phyloP scores from a whole-genome alignment of 225 moss, liverwort and hornwort genomes.

The Lunularia cruciata region DNA sequence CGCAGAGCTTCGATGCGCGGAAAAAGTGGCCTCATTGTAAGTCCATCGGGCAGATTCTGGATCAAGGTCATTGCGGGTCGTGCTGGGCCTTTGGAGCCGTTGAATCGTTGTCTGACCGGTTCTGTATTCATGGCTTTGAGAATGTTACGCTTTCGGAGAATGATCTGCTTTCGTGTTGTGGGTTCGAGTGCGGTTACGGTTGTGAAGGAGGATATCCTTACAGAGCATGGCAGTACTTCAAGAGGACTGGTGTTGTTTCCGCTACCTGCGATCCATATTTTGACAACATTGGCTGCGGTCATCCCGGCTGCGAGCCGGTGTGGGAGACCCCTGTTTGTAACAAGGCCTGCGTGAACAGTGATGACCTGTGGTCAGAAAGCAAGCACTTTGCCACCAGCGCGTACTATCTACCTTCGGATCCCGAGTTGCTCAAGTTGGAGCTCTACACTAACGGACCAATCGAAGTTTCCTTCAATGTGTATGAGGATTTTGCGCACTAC shows the following conservation, averaged over 20 bases:
- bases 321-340: slow-evolving; percentile 69
- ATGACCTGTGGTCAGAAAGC: slow-evolving; percentile 74
- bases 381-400: slow-evolving; percentile 83
- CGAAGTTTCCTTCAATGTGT: slow-evolving; percentile 81
- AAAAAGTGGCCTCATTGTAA: slow-evolving; percentile 66
- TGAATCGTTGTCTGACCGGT: slow-evolving; percentile 86
- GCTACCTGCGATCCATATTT: slow-evolving; percentile 86
- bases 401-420: slow-evolving; percentile 56
- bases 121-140: slow-evolving; percentile 77
- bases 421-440: slow-evolving; percentile 74
- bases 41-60: slow-evolving; percentile 75
- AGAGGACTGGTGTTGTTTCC: slow-evolving; percentile 88
- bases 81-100: slow-evolving; percentile 99
- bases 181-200: slow-evolving; percentile 91
- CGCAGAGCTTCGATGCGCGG: slow-evolving; percentile 73
- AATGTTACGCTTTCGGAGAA: slow-evolving; percentile 92
- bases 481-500: slow-evolving; percentile 91
- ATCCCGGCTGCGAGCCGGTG: slow-evolving; percentile 76
- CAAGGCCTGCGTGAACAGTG: slow-evolving; percentile 74
- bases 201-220: slow-evolving; percentile 89
- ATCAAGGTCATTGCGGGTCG: slow-evolving; percentile 96
- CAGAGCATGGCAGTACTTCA: slow-evolving; percentile 97
- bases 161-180: slow-evolving; percentile 92
- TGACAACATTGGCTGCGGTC: slow-evolving; percentile 74
- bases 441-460: slow-evolving; percentile 83